A percentile compares a stretch with the other conserved stretches of the same genome.
Evolutionary conservation across 2,329 filamentous ascomycete genomes (phyloP).

Genomic region (Neoarthrinium moseri): DNA sequence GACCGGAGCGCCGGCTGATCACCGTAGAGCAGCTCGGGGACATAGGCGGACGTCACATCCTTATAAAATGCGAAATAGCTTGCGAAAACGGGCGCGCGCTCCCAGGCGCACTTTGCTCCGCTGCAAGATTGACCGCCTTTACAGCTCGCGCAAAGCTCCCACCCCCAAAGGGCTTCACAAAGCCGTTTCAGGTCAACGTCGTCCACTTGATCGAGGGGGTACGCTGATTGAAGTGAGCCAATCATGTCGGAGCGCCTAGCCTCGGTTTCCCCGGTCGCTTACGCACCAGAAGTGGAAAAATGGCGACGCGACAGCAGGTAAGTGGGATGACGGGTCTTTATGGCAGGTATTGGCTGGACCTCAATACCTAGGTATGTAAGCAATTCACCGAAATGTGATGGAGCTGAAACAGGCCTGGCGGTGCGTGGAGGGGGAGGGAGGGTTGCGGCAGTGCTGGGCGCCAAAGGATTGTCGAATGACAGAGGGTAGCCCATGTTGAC

Average conservation of each 20-base stretch:
- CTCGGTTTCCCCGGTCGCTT: neutral
- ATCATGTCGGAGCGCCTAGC: neutral
- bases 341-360: too few relatives aligned
- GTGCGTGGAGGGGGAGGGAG: too few relatives aligned
- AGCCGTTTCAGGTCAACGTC: neutral
- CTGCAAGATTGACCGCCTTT: neutral
- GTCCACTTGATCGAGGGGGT: conserved; percentile 12
- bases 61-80: conserved; percentile 11
- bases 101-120: neutral
- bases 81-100: neutral
- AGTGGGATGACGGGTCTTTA: too few relatives aligned
- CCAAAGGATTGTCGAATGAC: too few relatives aligned
- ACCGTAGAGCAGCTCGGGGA: conserved; percentile 5
- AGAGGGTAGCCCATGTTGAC: neutral
- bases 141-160: neutral
- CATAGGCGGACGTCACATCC: conserved; percentile 6
- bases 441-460: neutral
- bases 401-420: too few relatives aligned
- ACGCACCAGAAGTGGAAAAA: neutral
- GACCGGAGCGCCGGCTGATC: conserved; percentile 1
- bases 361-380: too few relatives aligned
- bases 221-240: neutral
- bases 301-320: too few relatives aligned
- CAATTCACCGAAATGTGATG: too few relatives aligned
- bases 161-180: neutral